These are phyloP conservation scores for Podospora sp. DNA, from an alignment of 495 filamentous ascomycete genomes.

Conservation along the genomic window DNA sequence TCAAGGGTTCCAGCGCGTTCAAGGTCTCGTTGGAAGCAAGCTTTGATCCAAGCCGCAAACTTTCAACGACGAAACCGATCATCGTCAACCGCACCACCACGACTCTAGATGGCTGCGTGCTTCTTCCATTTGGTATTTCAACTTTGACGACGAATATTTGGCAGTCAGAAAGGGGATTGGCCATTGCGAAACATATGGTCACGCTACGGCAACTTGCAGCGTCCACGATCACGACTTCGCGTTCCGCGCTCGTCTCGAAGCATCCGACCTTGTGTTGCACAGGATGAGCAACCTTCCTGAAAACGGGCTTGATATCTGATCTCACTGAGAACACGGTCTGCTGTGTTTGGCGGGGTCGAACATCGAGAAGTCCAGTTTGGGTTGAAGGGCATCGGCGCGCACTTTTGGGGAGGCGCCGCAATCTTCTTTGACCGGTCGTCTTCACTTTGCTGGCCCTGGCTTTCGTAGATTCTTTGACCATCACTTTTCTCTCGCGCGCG, in stretches of 20 bases:
- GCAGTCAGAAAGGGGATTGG: neutral
- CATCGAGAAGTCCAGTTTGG: too few relatives aligned
- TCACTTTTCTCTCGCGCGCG: neutral
- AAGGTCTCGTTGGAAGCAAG: constrained; percentile 1
- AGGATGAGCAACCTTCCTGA: constrained; percentile 29
- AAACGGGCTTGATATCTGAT: neutral
- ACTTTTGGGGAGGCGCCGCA: neutral
- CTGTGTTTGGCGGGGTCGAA: neutral
- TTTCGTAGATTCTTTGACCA: constrained; percentile 22
- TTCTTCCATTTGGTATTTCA: neutral
- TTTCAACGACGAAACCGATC: neutral
- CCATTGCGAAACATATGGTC: neutral
- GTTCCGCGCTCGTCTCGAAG: neutral
- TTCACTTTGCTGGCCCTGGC: neutral
- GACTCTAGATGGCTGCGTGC: neutral
- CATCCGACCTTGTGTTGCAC: constrained; percentile 14
- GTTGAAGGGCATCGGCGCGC: constrained; percentile 3
- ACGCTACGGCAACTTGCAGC: neutral
- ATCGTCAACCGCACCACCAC: neutral
- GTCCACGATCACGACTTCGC: neutral
- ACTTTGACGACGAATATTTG: neutral
- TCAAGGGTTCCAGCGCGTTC: constrained; percentile 7
- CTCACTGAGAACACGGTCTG: neutral
- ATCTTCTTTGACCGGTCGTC: constrained; percentile 24
- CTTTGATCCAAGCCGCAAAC: neutral